A percentile compares a stretch with the other conserved stretches of the same genome.
Evolutionary conservation across 176 grass and related monocot species (phyloP).

Genomic region (Tillandsia leiboldiana): DNA sequence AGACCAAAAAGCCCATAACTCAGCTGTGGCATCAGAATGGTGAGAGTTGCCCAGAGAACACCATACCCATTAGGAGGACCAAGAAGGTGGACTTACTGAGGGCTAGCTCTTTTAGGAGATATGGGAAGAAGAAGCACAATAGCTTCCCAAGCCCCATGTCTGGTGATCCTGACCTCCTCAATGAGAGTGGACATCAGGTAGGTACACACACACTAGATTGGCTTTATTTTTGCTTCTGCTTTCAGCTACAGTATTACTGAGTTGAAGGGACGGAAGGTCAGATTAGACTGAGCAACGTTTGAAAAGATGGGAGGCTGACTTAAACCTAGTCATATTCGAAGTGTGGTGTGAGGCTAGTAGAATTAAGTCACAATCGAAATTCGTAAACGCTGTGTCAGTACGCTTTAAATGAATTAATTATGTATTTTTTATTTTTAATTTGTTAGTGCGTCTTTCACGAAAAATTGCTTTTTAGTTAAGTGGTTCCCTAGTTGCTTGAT

Average conservation of each 20-base stretch:
- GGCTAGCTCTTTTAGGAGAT: constrained; percentile 63
- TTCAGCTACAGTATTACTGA: no score
- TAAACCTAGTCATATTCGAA: no score
- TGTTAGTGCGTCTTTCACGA: no score
- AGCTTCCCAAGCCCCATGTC: constrained; percentile 14
- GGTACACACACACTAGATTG: neutral
- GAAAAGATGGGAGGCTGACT: neutral
- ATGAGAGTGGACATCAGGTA: constrained; percentile 77
- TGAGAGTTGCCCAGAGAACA: constrained; percentile 55
- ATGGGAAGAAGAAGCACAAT: constrained; percentile 33
- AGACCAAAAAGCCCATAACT: constrained; percentile 7
- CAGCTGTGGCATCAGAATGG: constrained; percentile 57
- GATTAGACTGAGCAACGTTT: neutral
- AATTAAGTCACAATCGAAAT: neutral
- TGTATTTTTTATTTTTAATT: no score
- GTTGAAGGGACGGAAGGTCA: no score
- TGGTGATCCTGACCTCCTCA: constrained; percentile 47
- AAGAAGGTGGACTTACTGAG: constrained; percentile 70
- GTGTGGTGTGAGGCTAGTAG: neutral
- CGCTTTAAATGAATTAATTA: no score
- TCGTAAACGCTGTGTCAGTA: no score
- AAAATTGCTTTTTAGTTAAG: no score
- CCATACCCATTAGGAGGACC: constrained; percentile 61
- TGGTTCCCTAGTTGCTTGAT: no score
- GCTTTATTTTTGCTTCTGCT: neutral